A percentile compares a stretch with the other conserved stretches of the same genome.
Evolutionary conservation across 2,329 filamentous ascomycete genomes (phyloP).

Genomic region (Hypoxylon sp.): DNA sequence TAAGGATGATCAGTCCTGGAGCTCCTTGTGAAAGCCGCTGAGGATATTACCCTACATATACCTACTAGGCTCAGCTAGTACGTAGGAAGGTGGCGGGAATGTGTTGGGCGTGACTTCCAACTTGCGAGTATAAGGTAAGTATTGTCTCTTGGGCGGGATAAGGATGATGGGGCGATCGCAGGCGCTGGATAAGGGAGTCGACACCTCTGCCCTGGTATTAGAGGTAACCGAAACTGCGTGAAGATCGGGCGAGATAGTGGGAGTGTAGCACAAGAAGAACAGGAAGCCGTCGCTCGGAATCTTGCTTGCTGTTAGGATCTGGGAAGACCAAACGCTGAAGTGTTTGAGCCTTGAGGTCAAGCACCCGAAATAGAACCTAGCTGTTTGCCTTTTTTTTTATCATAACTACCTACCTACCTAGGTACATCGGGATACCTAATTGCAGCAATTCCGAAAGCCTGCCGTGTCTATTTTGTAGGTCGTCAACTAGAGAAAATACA

Average conservation of each 20-base stretch:
- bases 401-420: too few relatives aligned
- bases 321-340: too few relatives aligned
- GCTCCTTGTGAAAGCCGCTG: constrained; percentile 1
- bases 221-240: not conserved
- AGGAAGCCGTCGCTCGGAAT: too few relatives aligned
- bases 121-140: not conserved
- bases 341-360: too few relatives aligned
- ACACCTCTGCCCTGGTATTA: not conserved
- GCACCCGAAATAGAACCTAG: too few relatives aligned
- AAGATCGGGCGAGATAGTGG: not conserved
- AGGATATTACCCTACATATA: not conserved
- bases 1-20: constrained; percentile 4
- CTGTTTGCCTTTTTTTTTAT: too few relatives aligned
- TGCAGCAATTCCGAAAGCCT: not conserved
- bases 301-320: too few relatives aligned
- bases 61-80: not conserved
- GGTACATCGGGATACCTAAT: too few relatives aligned
- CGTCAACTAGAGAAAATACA: not conserved
- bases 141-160: not conserved
- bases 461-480: not conserved
- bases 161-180: not conserved
- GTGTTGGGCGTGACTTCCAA: not conserved
- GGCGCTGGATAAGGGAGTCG: not conserved
- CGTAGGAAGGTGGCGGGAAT: not conserved
- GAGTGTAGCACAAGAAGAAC: too few relatives aligned